Conservation (phyloP, 257 asterid genomes). For the Mitragyna speciosa region DNA sequence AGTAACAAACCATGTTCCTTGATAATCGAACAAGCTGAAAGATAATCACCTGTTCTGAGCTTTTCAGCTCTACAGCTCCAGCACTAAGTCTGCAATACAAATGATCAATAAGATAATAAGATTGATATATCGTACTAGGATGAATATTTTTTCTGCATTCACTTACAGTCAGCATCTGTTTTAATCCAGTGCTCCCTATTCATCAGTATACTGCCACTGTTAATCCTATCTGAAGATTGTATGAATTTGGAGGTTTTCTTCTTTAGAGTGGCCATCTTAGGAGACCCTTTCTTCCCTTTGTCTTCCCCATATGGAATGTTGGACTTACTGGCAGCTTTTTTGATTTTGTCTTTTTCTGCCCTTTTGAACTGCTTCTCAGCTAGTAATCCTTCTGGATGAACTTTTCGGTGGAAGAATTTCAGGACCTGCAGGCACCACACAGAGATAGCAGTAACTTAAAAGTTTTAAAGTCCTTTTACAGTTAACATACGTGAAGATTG, state of each 20-base stretch:
- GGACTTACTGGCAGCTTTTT: constrained; percentile 3
- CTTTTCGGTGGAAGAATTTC: constrained; percentile 26
- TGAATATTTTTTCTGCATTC: background rate
- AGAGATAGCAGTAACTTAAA: constrained; percentile 2
- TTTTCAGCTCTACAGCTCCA: constrained; percentile 33
- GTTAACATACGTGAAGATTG: background rate
- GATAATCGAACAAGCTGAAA: background rate
- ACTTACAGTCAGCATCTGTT: constrained; percentile 47
- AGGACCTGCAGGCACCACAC: constrained; percentile 25
- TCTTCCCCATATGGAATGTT: background rate
- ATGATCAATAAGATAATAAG: background rate
- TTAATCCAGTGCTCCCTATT: constrained; percentile 44
- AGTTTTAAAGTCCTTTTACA: background rate
- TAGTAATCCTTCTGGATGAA: constrained; percentile 29
- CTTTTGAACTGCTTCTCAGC: constrained; percentile 9
- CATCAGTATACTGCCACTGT: background rate
- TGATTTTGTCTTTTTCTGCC: constrained; percentile 7
- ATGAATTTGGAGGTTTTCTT: constrained; percentile 20
- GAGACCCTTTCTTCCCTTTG: constrained; percentile 5
- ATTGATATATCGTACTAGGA: background rate
- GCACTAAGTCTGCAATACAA: constrained; percentile 36
- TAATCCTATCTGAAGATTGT: constrained; percentile 5
- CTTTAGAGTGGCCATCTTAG: constrained; percentile 8
- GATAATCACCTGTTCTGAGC: constrained; percentile 6
- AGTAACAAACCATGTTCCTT: background rate